A percentile compares a stretch with the other conserved stretches of the same genome.
phyloP scores from a whole-genome alignment of 306 rosid genomes.

The Quercus alba region DNA sequence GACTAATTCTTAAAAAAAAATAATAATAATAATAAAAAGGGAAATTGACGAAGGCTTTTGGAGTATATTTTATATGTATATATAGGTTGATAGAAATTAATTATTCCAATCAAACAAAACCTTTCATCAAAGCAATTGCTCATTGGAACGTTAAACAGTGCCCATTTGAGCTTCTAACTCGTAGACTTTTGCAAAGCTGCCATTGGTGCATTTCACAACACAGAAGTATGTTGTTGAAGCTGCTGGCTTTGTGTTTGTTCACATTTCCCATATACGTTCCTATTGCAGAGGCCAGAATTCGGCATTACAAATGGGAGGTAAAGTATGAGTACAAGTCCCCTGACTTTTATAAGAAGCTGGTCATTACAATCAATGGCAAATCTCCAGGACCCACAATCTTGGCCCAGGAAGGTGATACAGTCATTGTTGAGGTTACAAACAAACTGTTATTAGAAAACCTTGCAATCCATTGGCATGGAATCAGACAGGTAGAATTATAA shows the following conservation, averaged over 20 bases:
- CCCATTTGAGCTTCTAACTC: no score
- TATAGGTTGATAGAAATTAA: no score
- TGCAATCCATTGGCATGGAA: slow-evolving; percentile 94
- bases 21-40: no score
- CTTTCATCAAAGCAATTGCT: no score
- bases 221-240: background rate
- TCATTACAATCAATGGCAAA: slow-evolving; percentile 63
- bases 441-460: slow-evolving; percentile 63
- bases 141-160: no score
- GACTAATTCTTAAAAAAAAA: no score
- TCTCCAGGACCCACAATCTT: slow-evolving; percentile 82
- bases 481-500: slow-evolving; percentile 52
- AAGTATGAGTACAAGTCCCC: slow-evolving; percentile 72
- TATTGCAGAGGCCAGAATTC: slow-evolving; percentile 45
- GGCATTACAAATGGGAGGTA: slow-evolving; percentile 65
- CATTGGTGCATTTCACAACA: background rate
- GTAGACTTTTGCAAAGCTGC: background rate
- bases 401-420: slow-evolving; percentile 74
- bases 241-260: slow-evolving; percentile 29
- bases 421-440: slow-evolving; percentile 69
- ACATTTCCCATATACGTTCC: slow-evolving; percentile 14
- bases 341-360: slow-evolving; percentile 73
- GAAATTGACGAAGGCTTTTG: no score
- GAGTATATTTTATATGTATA: no score
- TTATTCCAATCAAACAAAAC: no score